A percentile compares a stretch with the other conserved stretches of the same genome.
These are phyloP conservation scores for Daldinia vernicosa DNA, from an alignment of 495 filamentous ascomycete species.

Conservation along the genomic window DNA sequence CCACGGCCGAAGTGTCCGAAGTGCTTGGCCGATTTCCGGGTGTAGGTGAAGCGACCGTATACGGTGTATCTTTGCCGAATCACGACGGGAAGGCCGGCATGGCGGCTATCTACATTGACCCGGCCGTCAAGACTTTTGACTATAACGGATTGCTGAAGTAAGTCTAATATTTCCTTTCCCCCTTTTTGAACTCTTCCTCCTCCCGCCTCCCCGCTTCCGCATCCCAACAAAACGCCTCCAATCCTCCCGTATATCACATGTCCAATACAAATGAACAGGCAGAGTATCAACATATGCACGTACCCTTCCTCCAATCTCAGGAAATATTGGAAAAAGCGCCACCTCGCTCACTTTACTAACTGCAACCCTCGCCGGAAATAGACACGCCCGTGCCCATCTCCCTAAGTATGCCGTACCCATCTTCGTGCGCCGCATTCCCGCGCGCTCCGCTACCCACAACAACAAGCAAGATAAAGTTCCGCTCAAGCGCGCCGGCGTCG, in stretches of 20 bases:
- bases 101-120: constrained; percentile 64
- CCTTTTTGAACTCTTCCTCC: neutral
- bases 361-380: constrained; percentile 21
- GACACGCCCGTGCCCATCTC: constrained; percentile 63
- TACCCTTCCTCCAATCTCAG: neutral
- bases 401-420: constrained; percentile 81
- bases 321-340: neutral
- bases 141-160: constrained; percentile 62
- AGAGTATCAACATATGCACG: neutral
- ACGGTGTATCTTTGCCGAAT: constrained; percentile 74
- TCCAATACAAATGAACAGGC: neutral
- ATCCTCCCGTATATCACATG: constrained; percentile 1
- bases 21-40: constrained; percentile 71
- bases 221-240: constrained; percentile 10
- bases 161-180: constrained; percentile 13
- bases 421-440: constrained; percentile 71
- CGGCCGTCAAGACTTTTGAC: constrained; percentile 58
- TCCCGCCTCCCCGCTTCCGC: neutral
- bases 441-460: constrained; percentile 74
- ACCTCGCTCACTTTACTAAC: neutral
- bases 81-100: constrained; percentile 79
- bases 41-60: constrained; percentile 79
- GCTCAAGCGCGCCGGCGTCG: constrained; percentile 74
- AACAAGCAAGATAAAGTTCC: constrained; percentile 86
- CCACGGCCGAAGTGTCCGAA: constrained; percentile 78